phyloP scores from a whole-genome alignment of 495 filamentous ascomycete genomes.

The Penicillium flavigenum region DNA sequence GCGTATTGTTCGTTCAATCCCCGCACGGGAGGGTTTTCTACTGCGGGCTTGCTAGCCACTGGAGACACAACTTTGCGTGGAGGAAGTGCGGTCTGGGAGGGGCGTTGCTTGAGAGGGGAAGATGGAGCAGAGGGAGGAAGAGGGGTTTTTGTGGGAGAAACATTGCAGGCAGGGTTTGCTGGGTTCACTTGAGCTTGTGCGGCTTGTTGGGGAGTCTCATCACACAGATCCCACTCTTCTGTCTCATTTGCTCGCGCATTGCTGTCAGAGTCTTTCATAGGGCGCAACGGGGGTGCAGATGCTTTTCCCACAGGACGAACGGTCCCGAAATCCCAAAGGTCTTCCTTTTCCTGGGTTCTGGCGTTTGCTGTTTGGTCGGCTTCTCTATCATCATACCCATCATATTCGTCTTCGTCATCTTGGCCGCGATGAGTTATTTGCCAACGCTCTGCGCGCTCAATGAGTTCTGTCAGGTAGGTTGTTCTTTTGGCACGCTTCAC shows the following conservation, averaged over 20 bases:
- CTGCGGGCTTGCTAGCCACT: not conserved
- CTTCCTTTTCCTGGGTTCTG: constrained; percentile 39
- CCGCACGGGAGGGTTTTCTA: constrained; percentile 6
- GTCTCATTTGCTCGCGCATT: constrained; percentile 60
- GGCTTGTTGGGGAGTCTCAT: constrained; percentile 36
- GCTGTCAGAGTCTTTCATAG: constrained; percentile 70
- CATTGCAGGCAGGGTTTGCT: not conserved
- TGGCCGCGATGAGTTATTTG: constrained; percentile 56
- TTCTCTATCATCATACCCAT: constrained; percentile 54
- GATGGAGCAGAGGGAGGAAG: constrained; percentile 18
- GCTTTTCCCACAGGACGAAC: constrained; percentile 67
- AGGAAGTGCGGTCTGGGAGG: constrained; percentile 4
- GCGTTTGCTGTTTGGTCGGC: constrained; percentile 39
- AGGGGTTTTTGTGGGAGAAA: constrained; percentile 20
- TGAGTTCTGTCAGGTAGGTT: constrained; percentile 86
- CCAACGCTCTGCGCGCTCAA: constrained; percentile 87
- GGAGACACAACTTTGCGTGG: constrained; percentile 8
- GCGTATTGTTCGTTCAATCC: constrained; percentile 15
- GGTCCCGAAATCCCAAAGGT: constrained; percentile 96
- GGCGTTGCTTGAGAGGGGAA: constrained; percentile 8
- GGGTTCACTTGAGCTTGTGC: constrained; percentile 6
- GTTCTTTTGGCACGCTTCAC: constrained; percentile 87
- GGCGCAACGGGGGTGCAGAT: constrained; percentile 48
- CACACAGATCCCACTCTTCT: constrained; percentile 43
- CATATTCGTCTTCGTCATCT: constrained; percentile 54